These are phyloP conservation scores for Aureobasidium sp. DNA, from an alignment of 2,329 filamentous ascomycete species.

Conservation along the genomic window DNA sequence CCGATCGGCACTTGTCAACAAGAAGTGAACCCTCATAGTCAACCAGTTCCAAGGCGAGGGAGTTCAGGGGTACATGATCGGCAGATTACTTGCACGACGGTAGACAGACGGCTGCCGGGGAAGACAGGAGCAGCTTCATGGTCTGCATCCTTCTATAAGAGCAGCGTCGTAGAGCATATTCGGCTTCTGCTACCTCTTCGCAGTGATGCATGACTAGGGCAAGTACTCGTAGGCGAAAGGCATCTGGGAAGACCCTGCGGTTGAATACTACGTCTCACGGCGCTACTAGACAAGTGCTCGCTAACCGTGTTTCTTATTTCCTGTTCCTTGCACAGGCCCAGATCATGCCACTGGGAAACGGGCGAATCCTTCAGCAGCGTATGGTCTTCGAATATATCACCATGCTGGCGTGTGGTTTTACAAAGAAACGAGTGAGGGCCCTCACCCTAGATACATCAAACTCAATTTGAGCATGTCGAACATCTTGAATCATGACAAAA, in stretches of 20 bases:
- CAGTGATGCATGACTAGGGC: background rate
- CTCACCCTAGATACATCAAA: background rate
- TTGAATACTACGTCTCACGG: background rate
- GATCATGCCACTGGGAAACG: slow-evolving; percentile 8
- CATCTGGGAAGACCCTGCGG: background rate
- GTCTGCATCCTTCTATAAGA: background rate
- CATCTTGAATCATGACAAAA: background rate
- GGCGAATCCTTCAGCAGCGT: background rate
- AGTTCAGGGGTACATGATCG: background rate
- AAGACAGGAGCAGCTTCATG: background rate
- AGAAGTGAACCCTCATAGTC: background rate
- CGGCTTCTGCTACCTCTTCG: background rate
- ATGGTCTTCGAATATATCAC: background rate
- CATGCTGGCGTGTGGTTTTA: no score
- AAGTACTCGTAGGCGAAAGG: background rate
- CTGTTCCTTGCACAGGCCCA: background rate
- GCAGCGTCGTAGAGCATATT: background rate
- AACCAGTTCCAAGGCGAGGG: background rate
- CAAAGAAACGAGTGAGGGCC: background rate
- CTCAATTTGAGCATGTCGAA: background rate
- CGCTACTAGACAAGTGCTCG: background rate
- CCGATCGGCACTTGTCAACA: background rate
- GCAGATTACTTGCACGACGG: background rate
- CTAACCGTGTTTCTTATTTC: background rate
- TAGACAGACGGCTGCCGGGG: background rate